Evolutionary conservation across 1,284 basidiomycete species (phyloP), one percentile per base, ranked within the genome.

Genomic region (Trametes pubescens): DNA sequence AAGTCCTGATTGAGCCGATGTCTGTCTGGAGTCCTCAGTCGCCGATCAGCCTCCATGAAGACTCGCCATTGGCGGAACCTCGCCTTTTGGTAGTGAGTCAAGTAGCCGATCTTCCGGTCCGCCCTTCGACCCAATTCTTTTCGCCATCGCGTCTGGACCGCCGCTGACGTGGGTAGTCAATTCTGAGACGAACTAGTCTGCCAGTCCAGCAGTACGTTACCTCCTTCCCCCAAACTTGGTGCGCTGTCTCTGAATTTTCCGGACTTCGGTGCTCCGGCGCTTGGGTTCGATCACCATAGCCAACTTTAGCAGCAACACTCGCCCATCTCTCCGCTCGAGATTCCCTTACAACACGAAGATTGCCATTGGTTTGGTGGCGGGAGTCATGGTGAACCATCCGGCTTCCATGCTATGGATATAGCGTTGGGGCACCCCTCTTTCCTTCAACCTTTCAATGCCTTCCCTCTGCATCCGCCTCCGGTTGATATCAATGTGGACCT

Each of bases 1-100:
- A 22, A 24, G 26, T 58, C 29, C 61, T 64, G 66, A 66, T 72
- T n/a, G 71, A 72, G 51, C 68, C 71, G 29, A 67, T 59, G n/a
- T 59, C 69, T 22, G 64, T 61, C 32, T 71, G 71, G 71, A 59
- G 57, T 46, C 64, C 61, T 7, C 63, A 67, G 9, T 71, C 71
- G n/a, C 69, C 71, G 18, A 46, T 67, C 58, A 69, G 65, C 51
- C 65, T 72, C 43, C 37, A 65, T 46, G 65, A 69, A 18, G 51
- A 40, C 24, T 51, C 66, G 38, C 62, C 64, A 8, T 35, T 62
- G 34, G 40, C 26, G 13, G 60, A 62, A 21, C 44, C 62, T 49
- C 51, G 29, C 53, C 56, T 14, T 34, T 57, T 29, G 51, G 21
- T 24, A 46, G 40, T 8, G 37, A 10, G 22, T 46, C 46, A 34